Evolutionary conservation across 2,329 filamentous ascomycete genomes (phyloP).

Genomic region (Botrytis fabae): DNA sequence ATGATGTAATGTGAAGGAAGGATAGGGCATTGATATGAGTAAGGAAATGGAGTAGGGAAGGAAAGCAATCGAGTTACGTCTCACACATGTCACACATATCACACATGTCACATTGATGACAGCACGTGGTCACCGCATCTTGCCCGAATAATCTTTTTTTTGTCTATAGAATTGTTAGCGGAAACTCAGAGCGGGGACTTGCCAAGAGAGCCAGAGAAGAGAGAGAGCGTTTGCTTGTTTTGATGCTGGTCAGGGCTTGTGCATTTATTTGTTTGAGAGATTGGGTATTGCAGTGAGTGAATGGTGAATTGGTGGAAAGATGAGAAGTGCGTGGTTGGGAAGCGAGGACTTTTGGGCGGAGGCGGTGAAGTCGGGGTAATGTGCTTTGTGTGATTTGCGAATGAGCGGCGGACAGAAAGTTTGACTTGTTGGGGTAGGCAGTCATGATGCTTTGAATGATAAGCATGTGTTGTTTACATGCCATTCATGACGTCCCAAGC

Average conservation of each 20-base stretch:
- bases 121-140: not conserved
- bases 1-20: not conserved
- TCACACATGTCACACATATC: not conserved
- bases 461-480: no score
- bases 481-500: no score
- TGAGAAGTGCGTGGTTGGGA: not conserved
- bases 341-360: not conserved
- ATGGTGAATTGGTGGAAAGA: not conserved
- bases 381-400: not conserved
- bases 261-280: not conserved
- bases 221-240: constrained; percentile 11
- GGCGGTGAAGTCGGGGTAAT: not conserved
- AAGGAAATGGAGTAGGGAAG: not conserved
- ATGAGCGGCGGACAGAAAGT: not conserved
- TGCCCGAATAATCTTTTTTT: constrained; percentile 6
- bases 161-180: constrained; percentile 2
- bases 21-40: not conserved
- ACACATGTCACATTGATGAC: not conserved
- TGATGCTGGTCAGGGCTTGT: not conserved
- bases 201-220: constrained; percentile 16
- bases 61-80: constrained; percentile 2
- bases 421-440: not conserved
- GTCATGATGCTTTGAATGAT: not conserved
- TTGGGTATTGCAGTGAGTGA: not conserved
- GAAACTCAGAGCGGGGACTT: not conserved